Percentiles rank a stretch among this genome's conserved stretches.
These are phyloP conservation scores for Populus euphratica DNA, from an alignment of 345 rosid species.

Conservation along the genomic window DNA sequence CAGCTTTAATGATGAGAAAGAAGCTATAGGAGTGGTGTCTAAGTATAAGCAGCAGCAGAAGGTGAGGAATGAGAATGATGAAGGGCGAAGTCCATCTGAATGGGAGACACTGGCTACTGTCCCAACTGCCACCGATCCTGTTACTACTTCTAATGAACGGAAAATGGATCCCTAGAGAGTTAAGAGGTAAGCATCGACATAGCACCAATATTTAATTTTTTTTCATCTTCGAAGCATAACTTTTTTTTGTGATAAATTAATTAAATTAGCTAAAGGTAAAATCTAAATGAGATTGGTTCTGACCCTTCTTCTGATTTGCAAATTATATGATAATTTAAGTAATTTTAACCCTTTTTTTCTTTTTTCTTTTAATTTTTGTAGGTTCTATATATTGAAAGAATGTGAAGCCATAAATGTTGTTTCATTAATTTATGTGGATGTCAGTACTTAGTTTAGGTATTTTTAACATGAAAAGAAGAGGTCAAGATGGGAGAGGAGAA, in stretches of 20 bases:
- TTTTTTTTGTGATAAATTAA: background rate
- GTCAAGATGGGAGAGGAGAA: background rate
- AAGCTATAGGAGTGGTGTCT: background rate
- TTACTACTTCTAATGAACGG: conserved; percentile 7
- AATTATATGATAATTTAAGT: background rate
- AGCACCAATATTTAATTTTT: background rate
- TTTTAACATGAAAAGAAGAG: background rate
- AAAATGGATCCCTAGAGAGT: conserved; percentile 32
- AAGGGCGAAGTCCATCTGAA: conserved; percentile 22
- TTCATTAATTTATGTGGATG: background rate
- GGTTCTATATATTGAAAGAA: background rate
- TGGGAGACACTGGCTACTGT: conserved; percentile 12
- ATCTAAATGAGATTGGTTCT: background rate
- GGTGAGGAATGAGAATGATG: conserved; percentile 14
- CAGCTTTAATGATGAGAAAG: conserved; percentile 30
- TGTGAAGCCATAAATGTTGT: background rate
- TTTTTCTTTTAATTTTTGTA: too few relatives aligned
- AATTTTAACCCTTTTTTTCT: background rate
- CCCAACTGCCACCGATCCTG: background rate
- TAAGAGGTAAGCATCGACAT: conserved; percentile 19
- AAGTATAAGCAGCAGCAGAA: conserved; percentile 11
- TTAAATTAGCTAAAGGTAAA: background rate
- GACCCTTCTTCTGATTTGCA: background rate
- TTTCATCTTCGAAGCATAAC: background rate
- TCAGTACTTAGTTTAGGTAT: background rate